Evolutionary conservation across 371 early-diverging fungal species (phyloP).

Genomic region (Caulochytrium protostelioides): DNA sequence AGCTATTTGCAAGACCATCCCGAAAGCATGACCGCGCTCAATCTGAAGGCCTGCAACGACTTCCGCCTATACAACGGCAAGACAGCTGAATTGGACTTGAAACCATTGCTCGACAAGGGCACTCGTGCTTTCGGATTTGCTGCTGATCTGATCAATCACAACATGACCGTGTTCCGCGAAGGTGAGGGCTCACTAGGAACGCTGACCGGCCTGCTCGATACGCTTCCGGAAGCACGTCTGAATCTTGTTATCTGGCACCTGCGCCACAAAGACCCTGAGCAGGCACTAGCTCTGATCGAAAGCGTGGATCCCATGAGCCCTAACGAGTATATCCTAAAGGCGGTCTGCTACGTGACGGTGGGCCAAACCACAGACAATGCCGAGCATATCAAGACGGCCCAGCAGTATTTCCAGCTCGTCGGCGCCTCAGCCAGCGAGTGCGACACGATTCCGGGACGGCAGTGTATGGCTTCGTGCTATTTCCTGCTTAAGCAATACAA

Average conservation of each 20-base stretch:
- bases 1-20: slow-evolving; percentile 26
- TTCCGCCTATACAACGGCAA: slow-evolving; percentile 31
- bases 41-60: slow-evolving; percentile 34
- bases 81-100: slow-evolving; percentile 27
- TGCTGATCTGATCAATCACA: slow-evolving; percentile 26
- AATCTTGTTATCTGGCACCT: slow-evolving; percentile 31
- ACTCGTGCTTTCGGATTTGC: slow-evolving; percentile 17
- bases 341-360: slow-evolving; percentile 23
- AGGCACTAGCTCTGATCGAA: slow-evolving; percentile 29
- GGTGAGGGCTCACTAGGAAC: background rate
- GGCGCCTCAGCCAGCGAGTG: slow-evolving; percentile 29
- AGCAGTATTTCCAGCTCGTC: slow-evolving; percentile 33
- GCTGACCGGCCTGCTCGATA: slow-evolving; percentile 25
- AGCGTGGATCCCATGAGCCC: slow-evolving; percentile 28
- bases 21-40: slow-evolving; percentile 23
- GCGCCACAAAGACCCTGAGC: slow-evolving; percentile 21
- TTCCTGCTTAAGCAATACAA: slow-evolving; percentile 30
- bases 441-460: slow-evolving; percentile 34
- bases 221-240: slow-evolving; percentile 29
- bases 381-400: slow-evolving; percentile 32
- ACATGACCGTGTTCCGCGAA: slow-evolving; percentile 10
- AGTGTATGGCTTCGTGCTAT: slow-evolving; percentile 33
- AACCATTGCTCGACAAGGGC: slow-evolving; percentile 16
- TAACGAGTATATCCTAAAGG: slow-evolving; percentile 31
- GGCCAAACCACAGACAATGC: slow-evolving; percentile 28